Conservation (phyloP, 164 flowering plant genomes). For the Sedum album region DNA sequence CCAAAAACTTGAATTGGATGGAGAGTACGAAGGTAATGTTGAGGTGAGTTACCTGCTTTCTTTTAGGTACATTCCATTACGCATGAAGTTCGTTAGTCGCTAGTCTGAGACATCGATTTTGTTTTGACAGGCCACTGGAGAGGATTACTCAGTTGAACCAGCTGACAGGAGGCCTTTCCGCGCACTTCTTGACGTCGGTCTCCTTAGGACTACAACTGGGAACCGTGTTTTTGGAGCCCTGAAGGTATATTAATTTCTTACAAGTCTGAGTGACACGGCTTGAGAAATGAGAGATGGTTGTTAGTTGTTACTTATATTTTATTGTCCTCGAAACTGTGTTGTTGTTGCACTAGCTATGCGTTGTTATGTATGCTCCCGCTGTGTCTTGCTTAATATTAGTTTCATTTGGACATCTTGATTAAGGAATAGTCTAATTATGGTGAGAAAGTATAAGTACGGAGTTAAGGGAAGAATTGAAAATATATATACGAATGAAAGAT, state of each 20-base stretch:
- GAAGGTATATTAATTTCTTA: slow-evolving; percentile 26
- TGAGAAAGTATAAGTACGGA: too few relatives aligned
- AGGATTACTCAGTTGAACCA: slow-evolving; percentile 69
- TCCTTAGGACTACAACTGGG: slow-evolving; percentile 56
- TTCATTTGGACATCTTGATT: too few relatives aligned
- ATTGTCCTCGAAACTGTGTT: not conserved
- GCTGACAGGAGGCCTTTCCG: slow-evolving; percentile 74
- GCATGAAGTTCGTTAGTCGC: not conserved
- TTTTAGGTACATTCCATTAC: not conserved
- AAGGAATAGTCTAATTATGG: too few relatives aligned
- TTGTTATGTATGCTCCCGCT: too few relatives aligned
- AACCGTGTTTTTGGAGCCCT: slow-evolving; percentile 73
- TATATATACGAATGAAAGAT: too few relatives aligned
- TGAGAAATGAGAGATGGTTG: too few relatives aligned
- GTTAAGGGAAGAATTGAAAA: too few relatives aligned
- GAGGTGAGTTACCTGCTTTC: slow-evolving; percentile 18
- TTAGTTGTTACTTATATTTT: too few relatives aligned
- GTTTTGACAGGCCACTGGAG: slow-evolving; percentile 43
- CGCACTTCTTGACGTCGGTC: slow-evolving; percentile 73
- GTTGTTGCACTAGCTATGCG: too few relatives aligned
- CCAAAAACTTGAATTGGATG: slow-evolving; percentile 56
- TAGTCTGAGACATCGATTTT: not conserved
- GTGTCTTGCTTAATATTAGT: too few relatives aligned
- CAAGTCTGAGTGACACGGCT: too few relatives aligned
- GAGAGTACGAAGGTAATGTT: slow-evolving; percentile 57